Conservation (phyloP, 1,284 basidiomycete genomes). For the Tilletia setariae region DNA sequence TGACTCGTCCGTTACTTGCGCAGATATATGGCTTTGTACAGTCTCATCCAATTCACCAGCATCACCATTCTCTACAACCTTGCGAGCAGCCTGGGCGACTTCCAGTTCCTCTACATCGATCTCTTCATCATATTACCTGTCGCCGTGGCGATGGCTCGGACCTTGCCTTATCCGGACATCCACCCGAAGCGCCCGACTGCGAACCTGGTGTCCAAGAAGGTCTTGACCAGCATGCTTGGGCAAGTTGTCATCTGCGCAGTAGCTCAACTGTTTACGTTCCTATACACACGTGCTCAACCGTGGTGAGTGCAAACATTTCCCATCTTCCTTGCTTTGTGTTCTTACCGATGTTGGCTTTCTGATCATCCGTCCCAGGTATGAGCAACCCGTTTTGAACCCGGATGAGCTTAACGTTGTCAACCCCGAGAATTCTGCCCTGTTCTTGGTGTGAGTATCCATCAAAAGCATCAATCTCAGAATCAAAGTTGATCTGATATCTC, state of each 20-base stretch:
- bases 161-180: conserved; percentile 76
- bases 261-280: conserved; percentile 80
- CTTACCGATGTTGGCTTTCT: neutral
- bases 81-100: conserved; percentile 91
- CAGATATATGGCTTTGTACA: conserved; percentile 66
- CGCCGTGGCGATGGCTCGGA: conserved; percentile 90
- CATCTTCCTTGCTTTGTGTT: neutral
- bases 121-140: conserved; percentile 95
- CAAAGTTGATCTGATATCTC: neutral
- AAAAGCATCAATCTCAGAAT: neutral
- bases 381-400: conserved; percentile 64
- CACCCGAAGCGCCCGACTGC: conserved; percentile 90
- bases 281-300: conserved; percentile 77
- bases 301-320: conserved; percentile 62
- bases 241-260: conserved; percentile 83
- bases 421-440: conserved; percentile 88
- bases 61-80: conserved; percentile 93
- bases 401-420: conserved; percentile 84
- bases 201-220: conserved; percentile 92
- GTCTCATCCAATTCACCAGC: conserved; percentile 61
- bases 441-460: conserved; percentile 63
- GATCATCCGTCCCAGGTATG: conserved; percentile 49
- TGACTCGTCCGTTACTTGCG: too few species aligned
- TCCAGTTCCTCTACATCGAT: conserved; percentile 96
- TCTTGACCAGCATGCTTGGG: conserved; percentile 86